phyloP scores from a whole-genome alignment of 2,329 filamentous ascomycete species.

The Fusarium oxysporum region DNA sequence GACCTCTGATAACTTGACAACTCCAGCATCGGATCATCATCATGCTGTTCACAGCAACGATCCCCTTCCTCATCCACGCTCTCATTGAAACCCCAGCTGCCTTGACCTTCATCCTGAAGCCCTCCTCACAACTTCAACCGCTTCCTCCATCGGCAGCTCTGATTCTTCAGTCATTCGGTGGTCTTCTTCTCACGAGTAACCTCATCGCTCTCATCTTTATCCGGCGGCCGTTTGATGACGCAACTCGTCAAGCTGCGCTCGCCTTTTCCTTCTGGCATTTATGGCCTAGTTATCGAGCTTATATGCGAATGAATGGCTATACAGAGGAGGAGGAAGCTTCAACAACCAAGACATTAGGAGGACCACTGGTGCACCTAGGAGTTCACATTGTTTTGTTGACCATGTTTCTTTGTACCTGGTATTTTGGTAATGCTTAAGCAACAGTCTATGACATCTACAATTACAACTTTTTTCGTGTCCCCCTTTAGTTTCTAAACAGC shows the following conservation, averaged over 20 bases:
- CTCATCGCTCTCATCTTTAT: constrained; percentile 56
- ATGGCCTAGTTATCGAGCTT: constrained; percentile 61
- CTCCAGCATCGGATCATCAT: neutral
- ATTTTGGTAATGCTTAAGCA: constrained; percentile 24
- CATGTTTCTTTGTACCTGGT: constrained; percentile 48
- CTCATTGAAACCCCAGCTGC: constrained; percentile 57
- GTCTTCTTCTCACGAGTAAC: constrained; percentile 58
- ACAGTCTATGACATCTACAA: constrained; percentile 20
- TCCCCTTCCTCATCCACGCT: constrained; percentile 54
- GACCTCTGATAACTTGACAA: neutral
- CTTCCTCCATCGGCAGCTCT: constrained; percentile 56
- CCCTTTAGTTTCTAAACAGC: constrained; percentile 60
- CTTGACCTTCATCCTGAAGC: constrained; percentile 58
- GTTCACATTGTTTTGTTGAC: constrained; percentile 55
- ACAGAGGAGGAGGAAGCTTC: constrained; percentile 10
- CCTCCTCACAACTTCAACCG: constrained; percentile 56
- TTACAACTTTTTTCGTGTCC: constrained; percentile 23
- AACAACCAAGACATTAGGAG: constrained; percentile 53
- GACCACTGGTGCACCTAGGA: constrained; percentile 59
- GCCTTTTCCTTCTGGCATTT: constrained; percentile 62
- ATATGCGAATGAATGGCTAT: constrained; percentile 47
- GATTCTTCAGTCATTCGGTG: constrained; percentile 61
- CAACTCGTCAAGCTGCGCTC: constrained; percentile 50
- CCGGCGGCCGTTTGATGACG: constrained; percentile 47
- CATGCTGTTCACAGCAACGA: constrained; percentile 17